These are phyloP conservation scores for Penicillium silybi DNA, from an alignment of 495 filamentous ascomycete species.

Conservation along the genomic window DNA sequence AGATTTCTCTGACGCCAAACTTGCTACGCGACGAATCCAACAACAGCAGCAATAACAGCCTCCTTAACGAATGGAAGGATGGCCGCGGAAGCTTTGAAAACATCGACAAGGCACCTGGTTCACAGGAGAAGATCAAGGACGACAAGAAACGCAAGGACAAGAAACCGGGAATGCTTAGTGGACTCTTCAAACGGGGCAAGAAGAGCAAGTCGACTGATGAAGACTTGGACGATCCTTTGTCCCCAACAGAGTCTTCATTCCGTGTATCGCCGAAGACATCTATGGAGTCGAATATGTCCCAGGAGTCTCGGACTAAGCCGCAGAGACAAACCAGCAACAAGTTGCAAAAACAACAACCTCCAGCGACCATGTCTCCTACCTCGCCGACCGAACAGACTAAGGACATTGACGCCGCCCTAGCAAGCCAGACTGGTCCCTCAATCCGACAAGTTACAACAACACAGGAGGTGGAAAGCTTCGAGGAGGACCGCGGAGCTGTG, in stretches of 20 bases:
- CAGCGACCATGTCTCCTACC: conserved; percentile 3
- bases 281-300: conserved; percentile 35
- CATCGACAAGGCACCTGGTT: conserved; percentile 48
- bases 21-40: conserved; percentile 77
- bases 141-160: conserved; percentile 90
- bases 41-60: conserved; percentile 49
- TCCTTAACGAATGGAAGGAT: conserved; percentile 64
- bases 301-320: conserved; percentile 53
- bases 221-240: conserved; percentile 58
- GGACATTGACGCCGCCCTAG: conserved; percentile 6
- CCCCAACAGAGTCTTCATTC: conserved; percentile 49
- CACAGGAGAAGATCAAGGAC: conserved; percentile 59
- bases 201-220: conserved; percentile 67
- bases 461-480: conserved; percentile 25
- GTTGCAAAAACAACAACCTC: conserved; percentile 22
- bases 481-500: conserved; percentile 13
- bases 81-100: conserved; percentile 45
- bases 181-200: conserved; percentile 92
- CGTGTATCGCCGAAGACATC: conserved; percentile 51
- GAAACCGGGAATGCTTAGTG: conserved; percentile 86
- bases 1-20: conserved; percentile 94
- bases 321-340: conserved; percentile 59
- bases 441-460: conserved; percentile 42
- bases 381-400: conserved; percentile 4
- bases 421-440: conserved; percentile 21